These are phyloP conservation scores for Penicillium longicatenatum DNA, from an alignment of 495 filamentous ascomycete species.

Conservation along the genomic window DNA sequence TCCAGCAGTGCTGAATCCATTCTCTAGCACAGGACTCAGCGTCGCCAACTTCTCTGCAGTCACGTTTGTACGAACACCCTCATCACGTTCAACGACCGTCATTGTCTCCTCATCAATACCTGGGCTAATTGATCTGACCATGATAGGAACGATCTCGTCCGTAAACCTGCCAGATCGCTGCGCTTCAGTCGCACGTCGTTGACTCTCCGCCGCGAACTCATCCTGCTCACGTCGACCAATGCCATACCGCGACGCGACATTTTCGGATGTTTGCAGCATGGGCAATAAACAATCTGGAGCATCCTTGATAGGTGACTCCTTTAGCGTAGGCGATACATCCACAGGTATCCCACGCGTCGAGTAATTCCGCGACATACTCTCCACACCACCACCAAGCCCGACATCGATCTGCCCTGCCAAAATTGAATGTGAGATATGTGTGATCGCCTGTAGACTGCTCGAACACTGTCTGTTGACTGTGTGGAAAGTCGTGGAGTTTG, in stretches of 20 bases:
- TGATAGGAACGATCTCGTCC: conserved; percentile 75
- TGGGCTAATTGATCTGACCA: conserved; percentile 57
- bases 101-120: conserved; percentile 56
- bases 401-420: conserved; percentile 67
- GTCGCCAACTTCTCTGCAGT: conserved; percentile 68
- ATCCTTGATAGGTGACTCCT: conserved; percentile 63
- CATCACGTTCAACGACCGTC: conserved; percentile 64
- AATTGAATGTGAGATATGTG: conserved; percentile 69
- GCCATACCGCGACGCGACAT: conserved; percentile 77
- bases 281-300: conserved; percentile 86
- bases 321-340: conserved; percentile 72
- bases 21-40: conserved; percentile 83
- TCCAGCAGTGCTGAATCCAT: conserved; percentile 79
- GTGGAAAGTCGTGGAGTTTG: conserved; percentile 71
- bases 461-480: conserved; percentile 88
- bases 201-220: conserved; percentile 73
- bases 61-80: conserved; percentile 74
- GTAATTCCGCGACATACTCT: conserved; percentile 92
- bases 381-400: conserved; percentile 87
- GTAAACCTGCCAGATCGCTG: conserved; percentile 71
- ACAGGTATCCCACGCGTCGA: conserved; percentile 78
- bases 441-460: conserved; percentile 74
- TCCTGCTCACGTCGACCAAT: conserved; percentile 77
- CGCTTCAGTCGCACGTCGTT: conserved; percentile 69
- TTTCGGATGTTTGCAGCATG: conserved; percentile 90